These are phyloP conservation scores for Nannizziopsis barbatae DNA, from an alignment of 2,329 filamentous ascomycete genomes.

Conservation along the genomic window DNA sequence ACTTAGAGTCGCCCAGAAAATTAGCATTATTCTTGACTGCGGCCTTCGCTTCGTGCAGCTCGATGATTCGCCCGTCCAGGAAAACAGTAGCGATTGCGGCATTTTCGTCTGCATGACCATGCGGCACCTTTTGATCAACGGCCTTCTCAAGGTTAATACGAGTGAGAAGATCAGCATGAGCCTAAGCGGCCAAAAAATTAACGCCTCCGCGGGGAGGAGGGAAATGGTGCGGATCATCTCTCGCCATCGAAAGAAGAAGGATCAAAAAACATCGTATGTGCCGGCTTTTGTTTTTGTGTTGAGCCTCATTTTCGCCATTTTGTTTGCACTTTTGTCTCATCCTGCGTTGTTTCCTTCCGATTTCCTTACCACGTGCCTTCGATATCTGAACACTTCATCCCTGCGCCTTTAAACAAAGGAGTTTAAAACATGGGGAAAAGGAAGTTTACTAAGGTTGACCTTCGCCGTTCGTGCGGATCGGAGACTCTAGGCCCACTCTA, in stretches of 20 bases:
- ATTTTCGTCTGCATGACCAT: constrained; percentile 94
- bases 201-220: constrained; percentile 68
- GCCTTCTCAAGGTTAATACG: constrained; percentile 66
- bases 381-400: neutral
- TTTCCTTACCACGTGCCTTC: neutral
- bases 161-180: constrained; percentile 89
- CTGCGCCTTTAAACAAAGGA: neutral
- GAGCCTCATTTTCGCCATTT: constrained; percentile 8
- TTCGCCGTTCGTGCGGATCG: constrained; percentile 17
- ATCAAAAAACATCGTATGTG: constrained; percentile 68
- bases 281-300: constrained; percentile 10
- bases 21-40: constrained; percentile 56
- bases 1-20: constrained; percentile 54
- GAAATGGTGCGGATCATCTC: constrained; percentile 90
- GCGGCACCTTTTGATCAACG: constrained; percentile 80
- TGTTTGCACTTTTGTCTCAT: constrained; percentile 5
- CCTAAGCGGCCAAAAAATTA: constrained; percentile 71
- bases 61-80: constrained; percentile 76
- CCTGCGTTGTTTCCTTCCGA: constrained; percentile 1
- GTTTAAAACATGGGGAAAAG: neutral
- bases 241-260: constrained; percentile 72
- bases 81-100: constrained; percentile 86
- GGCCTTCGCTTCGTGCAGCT: constrained; percentile 66
- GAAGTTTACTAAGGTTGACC: constrained; percentile 6
- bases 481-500: constrained; percentile 6